A percentile compares a stretch with the other conserved stretches of the same genome.
Conservation (phyloP, 495 filamentous ascomycete genomes). For the Sporormia fimetaria region DNA sequence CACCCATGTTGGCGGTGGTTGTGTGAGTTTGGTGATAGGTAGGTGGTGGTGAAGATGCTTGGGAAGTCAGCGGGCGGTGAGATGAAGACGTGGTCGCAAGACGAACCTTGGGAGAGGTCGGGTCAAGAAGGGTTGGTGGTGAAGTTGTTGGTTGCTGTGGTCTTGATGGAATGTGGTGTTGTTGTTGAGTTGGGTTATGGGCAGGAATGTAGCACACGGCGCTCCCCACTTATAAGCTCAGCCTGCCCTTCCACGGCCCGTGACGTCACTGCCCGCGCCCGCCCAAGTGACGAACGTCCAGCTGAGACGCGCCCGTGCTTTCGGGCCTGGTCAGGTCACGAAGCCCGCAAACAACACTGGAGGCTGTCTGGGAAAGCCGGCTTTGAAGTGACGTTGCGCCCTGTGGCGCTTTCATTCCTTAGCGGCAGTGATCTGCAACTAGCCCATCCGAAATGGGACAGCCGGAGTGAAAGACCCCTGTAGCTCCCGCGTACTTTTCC, state of each 20-base stretch:
- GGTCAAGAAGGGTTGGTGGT: not conserved
- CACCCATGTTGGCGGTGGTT: constrained; percentile 63
- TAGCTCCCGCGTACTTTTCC: not conserved
- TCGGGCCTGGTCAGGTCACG: too few relatives aligned
- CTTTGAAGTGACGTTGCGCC: too few relatives aligned
- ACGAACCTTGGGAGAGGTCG: not conserved
- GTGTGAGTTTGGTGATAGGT: constrained; percentile 19
- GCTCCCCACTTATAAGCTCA: not conserved
- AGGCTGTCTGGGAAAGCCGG: too few relatives aligned
- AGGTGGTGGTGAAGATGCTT: constrained; percentile 5
- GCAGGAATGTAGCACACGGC: not conserved
- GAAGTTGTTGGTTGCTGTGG: not conserved
- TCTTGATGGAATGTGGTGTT: too few relatives aligned
- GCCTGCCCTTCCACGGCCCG: not conserved
- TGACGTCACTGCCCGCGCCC: too few relatives aligned
- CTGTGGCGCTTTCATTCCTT: too few relatives aligned
- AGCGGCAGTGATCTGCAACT: constrained; percentile 9
- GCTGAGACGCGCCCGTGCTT: too few relatives aligned
- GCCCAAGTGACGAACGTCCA: too few relatives aligned
- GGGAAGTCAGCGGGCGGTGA: too few relatives aligned
- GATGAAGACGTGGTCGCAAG: too few relatives aligned
- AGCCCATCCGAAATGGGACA: not conserved
- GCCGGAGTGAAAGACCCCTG: not conserved
- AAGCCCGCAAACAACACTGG: too few relatives aligned
- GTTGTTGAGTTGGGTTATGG: too few relatives aligned